Base-by-base conservation (phyloP, 768 basidiomycete species). In the Agaricus sinodeliciosus region DNA sequence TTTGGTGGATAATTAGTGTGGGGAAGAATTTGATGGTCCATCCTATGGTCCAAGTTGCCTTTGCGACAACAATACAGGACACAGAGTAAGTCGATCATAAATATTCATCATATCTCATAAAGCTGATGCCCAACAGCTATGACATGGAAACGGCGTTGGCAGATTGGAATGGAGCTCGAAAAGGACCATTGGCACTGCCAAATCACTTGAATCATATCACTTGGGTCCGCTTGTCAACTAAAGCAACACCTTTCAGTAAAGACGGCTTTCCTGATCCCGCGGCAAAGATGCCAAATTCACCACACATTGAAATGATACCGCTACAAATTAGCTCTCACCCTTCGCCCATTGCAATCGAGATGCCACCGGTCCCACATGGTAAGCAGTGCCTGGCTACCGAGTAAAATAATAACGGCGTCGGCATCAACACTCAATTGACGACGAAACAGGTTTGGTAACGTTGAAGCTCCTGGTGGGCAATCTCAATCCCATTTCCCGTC, bases 1-100 rank as follows among this genome's bases (percentile, higher is more conserved):
- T 12, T n/a, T 52, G 18, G 51, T 52, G 8, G 51, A 52, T n/a
- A 52, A 45, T 39, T 43, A 52, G 51, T 8, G 51, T 46, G n/a
- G 51, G 51, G 9, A 46, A 18, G 43, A 52, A 52, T 18, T 46
- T 52, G 19, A 45, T 22, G 16, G 51, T 45, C 22, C 51, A 52
- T 15, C 19, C 25, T 8, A 37, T 27, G 6, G 41, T 45, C 13
- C 15, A 16, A 9, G 16, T 44, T 15, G 15, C 25, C 8, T 46
- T 52, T 22, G 15, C 15, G 12, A 45, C 51, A 16, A 52, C 13
- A 1, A 6, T 51, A n/a, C 41, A 28, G 6, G 27, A 18, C 43
- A 45, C 39, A n/a, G 25, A 58, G 55, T 48, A 13, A 13, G 46
- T 48, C 42, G 27, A 18, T n/a, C n/a, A n/a, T 15, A 2, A 31